A percentile compares a stretch with the other conserved stretches of the same genome.
Evolutionary conservation across 2,329 filamentous ascomycete species (phyloP).

Genomic region (Microcyclospora pomicola): DNA sequence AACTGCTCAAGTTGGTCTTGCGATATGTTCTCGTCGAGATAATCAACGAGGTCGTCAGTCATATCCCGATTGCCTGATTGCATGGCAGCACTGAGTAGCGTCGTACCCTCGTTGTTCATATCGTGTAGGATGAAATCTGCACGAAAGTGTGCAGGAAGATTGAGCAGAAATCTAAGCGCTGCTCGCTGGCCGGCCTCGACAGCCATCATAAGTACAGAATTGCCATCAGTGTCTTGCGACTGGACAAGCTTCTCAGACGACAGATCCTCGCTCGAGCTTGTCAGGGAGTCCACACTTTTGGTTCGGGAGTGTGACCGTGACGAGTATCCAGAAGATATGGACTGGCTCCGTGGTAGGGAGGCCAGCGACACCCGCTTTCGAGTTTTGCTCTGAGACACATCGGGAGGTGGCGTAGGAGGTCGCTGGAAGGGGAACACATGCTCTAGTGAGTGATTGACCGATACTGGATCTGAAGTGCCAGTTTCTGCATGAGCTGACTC

Average conservation of each 20-base stretch:
- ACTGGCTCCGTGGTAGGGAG: slow-evolving; percentile 57
- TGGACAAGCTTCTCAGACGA: slow-evolving; percentile 67
- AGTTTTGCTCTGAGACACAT: slow-evolving; percentile 37
- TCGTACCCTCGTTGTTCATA: slow-evolving; percentile 78
- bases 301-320: slow-evolving; percentile 56
- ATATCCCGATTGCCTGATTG: slow-evolving; percentile 66
- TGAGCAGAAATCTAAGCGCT: slow-evolving; percentile 66
- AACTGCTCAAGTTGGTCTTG: slow-evolving; percentile 51
- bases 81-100: slow-evolving; percentile 75
- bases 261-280: slow-evolving; percentile 55
- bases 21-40: slow-evolving; percentile 44
- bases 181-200: slow-evolving; percentile 49
- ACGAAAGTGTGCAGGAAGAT: slow-evolving; percentile 62
- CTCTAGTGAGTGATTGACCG: slow-evolving; percentile 40
- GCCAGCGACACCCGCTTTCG: slow-evolving; percentile 80
- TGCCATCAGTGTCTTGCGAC: slow-evolving; percentile 55
- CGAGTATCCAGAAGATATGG: slow-evolving; percentile 71
- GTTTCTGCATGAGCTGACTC: background rate
- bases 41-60: slow-evolving; percentile 61
- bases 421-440: slow-evolving; percentile 89
- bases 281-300: slow-evolving; percentile 62
- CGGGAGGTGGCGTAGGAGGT: slow-evolving; percentile 35
- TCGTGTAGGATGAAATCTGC: slow-evolving; percentile 61
- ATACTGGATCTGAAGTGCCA: slow-evolving; percentile 1
- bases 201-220: slow-evolving; percentile 57